Evolutionary conservation across 805 yeast species (phyloP), one percentile per base, ranked within the genome.

Genomic region (Naumovozyma baii): DNA sequence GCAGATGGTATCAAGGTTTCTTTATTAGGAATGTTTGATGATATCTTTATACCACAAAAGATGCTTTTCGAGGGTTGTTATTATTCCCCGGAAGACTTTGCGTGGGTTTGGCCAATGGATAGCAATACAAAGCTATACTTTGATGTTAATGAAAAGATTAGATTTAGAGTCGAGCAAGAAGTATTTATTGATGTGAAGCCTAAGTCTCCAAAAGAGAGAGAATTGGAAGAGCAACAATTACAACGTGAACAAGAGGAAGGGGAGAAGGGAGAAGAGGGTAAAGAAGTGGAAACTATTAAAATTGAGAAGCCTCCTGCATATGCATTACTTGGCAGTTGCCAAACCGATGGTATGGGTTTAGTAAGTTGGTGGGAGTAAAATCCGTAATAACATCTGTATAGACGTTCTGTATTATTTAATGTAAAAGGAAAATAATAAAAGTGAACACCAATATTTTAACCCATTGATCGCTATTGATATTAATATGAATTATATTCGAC

Each of bases 281-380:
- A 47, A 19, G 52, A 50, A 30, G 53, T 54, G 20, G 54, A 59
- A 18, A 50, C 45, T 18, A 33, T 39, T 14, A 58, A 53, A 5
- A 52, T 48, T 2, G 60, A 55, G 26, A 73, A 68, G 44, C 70
- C 70, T 39, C 92, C 96, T 9, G 86, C 96, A 13, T 88, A 86
- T 63, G 84, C 86, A 8, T 63, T 90, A 19, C 62, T 84, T 20
- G 97, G 90, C 14, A 83, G 95, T 47, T 87, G 96, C 59, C 96
- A 87, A 59, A 78, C 86, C 3, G 96, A 87, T 54, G 98, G 98
- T 33, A 85, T 87, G 94, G 98, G 98, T 3, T 77, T 94, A 50
- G 79, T 85, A 31, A 76, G 88, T 40, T 92, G 98, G 98, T 90
- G 98, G 98, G 94, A 83, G 54, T 79, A 55, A 57, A 7, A 7